A percentile compares a stretch with the other conserved stretches of the same genome.
phyloP scores from a whole-genome alignment of 768 basidiomycete species.

The Leccinellum luteum region DNA sequence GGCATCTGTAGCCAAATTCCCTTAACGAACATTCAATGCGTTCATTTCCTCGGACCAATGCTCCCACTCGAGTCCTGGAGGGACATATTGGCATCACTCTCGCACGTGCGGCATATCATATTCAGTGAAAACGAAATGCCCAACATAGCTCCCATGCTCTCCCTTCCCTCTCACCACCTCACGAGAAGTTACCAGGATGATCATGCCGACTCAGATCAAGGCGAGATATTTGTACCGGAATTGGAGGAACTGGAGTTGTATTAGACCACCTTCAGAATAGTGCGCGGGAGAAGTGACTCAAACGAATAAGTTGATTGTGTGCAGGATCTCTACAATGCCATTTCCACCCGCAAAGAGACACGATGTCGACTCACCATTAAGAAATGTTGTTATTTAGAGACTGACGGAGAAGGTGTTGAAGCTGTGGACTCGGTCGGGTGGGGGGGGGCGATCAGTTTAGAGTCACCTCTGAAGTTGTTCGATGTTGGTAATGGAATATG shows the following conservation, averaged over 20 bases:
- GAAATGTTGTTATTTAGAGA: background rate
- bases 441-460: background rate
- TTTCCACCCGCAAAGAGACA: background rate
- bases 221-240: background rate
- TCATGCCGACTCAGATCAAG: background rate
- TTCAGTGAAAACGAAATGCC: background rate
- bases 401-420: background rate
- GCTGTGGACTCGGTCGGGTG: background rate
- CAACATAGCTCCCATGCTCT: background rate
- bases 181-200: background rate
- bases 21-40: background rate
- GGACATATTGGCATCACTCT: background rate
- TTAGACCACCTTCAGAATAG: background rate
- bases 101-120: too few relatives aligned
- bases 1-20: background rate
- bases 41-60: background rate
- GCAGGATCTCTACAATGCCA: background rate
- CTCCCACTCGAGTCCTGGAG: background rate
- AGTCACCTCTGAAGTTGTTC: background rate
- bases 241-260: background rate
- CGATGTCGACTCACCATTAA: background rate
- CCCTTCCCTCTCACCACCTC: background rate
- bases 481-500: too few relatives aligned
- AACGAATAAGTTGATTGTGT: too few relatives aligned
- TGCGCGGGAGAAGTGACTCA: too few relatives aligned